These are phyloP conservation scores for Aspergillus transmontanensis DNA, from an alignment of 2,329 filamentous ascomycete genomes.

Conservation along the genomic window DNA sequence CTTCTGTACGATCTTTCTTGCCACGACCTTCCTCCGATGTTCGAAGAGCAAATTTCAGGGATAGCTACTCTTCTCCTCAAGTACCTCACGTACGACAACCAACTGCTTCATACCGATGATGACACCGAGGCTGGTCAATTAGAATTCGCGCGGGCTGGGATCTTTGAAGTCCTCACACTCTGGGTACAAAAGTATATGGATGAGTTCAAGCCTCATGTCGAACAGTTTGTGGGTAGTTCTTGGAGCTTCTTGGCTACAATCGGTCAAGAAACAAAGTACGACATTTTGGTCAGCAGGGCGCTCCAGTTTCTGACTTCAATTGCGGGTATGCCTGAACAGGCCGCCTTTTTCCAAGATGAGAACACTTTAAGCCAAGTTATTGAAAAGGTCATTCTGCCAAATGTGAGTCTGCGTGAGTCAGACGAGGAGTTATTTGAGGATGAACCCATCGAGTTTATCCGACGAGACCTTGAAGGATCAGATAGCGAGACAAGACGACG, in stretches of 20 bases:
- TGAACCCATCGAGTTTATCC: constrained; percentile 97
- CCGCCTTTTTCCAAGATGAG: constrained; percentile 81
- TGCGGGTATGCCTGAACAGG: constrained; percentile 75
- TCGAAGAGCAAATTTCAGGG: constrained; percentile 81
- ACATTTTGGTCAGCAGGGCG: constrained; percentile 90
- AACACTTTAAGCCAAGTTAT: constrained; percentile 81
- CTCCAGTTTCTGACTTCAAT: constrained; percentile 93
- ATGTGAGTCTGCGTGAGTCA: constrained; percentile 86
- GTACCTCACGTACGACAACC: constrained; percentile 87
- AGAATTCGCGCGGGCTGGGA: constrained; percentile 88
- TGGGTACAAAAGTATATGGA: constrained; percentile 96
- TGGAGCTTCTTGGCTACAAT: constrained; percentile 90
- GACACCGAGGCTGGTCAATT: constrained; percentile 84
- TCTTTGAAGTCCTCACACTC: constrained; percentile 86
- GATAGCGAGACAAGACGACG: constrained; percentile 91
- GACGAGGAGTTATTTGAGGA: constrained; percentile 97
- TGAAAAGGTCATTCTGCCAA: constrained; percentile 93
- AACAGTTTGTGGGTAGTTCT: constrained; percentile 83
- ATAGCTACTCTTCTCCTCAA: constrained; percentile 85
- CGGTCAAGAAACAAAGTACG: constrained; percentile 87
- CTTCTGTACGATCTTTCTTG: constrained; percentile 96
- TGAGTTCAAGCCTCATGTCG: constrained; percentile 78
- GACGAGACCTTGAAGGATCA: constrained; percentile 90
- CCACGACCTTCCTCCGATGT: constrained; percentile 91
- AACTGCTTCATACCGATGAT: constrained; percentile 79